phyloP scores from a whole-genome alignment of 768 basidiomycete species.

The Trametes gibbosa region DNA sequence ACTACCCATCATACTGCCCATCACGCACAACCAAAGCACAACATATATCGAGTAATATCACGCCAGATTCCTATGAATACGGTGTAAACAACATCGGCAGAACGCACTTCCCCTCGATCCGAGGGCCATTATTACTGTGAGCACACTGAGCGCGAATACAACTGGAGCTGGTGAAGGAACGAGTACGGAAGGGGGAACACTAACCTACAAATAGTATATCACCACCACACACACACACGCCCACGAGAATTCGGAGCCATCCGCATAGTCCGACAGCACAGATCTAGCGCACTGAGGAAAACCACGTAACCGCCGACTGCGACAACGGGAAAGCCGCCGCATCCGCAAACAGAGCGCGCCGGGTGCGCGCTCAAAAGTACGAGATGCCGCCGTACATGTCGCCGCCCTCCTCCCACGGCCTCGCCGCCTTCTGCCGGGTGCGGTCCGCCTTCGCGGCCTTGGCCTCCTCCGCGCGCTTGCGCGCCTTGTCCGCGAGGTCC shows the following conservation, averaged over 20 bases:
- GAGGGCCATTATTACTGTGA: no score
- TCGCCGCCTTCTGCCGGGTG: slow-evolving; percentile 7
- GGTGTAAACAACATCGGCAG: neutral
- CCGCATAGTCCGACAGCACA: neutral
- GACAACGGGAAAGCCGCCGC: no score
- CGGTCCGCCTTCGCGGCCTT: slow-evolving; percentile 17
- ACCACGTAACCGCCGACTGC: no score
- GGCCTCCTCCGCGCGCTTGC: slow-evolving; percentile 28
- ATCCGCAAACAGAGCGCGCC: no score
- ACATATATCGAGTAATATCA: neutral
- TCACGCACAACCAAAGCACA: no score
- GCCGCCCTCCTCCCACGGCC: slow-evolving; percentile 16
- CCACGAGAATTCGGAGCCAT: neutral
- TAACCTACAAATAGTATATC: slow-evolving; percentile 12
- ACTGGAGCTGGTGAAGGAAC: neutral
- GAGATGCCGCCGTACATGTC: slow-evolving; percentile 18
- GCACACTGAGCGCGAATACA: no score
- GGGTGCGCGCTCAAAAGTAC: slow-evolving; percentile 18
- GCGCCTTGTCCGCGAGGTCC: slow-evolving; percentile 39
- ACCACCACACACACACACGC: neutral
- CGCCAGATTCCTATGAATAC: slow-evolving; percentile 6
- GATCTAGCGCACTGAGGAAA: no score
- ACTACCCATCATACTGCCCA: no score
- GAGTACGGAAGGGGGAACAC: slow-evolving; percentile 8
- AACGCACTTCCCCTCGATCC: no score